These are phyloP conservation scores for Peronospora belbahrii DNA, from an alignment of 352 stramenopile genomes.

Conservation along the genomic window DNA sequence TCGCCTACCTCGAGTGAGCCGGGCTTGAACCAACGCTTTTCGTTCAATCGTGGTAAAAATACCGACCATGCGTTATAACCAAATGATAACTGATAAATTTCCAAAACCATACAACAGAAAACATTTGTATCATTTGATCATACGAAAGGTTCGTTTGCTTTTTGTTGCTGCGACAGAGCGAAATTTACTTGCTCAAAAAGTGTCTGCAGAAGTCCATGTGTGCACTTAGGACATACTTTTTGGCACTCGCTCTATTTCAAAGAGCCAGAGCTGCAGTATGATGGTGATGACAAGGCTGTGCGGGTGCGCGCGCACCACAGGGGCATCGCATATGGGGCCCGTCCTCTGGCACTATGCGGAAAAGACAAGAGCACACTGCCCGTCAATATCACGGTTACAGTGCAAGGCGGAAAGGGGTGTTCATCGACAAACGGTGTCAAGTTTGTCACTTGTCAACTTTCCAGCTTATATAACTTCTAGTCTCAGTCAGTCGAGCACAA, in stretches of 20 bases:
- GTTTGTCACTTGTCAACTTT: constrained; percentile 34
- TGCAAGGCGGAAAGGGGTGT: no score
- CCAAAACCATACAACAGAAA: constrained; percentile 5
- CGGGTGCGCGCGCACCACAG: no score
- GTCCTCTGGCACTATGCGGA: constrained; percentile 1
- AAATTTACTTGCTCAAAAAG: no score
- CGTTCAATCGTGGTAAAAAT: background rate
- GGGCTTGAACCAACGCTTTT: background rate
- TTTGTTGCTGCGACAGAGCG: no score
- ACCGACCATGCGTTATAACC: background rate
- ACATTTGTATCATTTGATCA: constrained; percentile 15
- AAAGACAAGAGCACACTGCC: constrained; percentile 10
- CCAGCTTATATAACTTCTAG: constrained; percentile 7
- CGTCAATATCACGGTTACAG: no score
- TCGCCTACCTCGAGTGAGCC: background rate
- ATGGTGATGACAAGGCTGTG: no score
- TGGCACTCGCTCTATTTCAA: background rate
- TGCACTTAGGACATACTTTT: background rate
- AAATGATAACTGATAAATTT: constrained; percentile 21
- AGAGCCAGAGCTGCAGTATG: background rate
- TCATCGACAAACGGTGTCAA: constrained; percentile 15
- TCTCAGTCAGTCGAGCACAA: constrained; percentile 5
- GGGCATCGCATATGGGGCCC: constrained; percentile 12
- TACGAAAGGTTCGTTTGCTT: constrained; percentile 4
- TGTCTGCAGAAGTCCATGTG: no score